Conservation (phyloP, 2,329 filamentous ascomycete species). For the Anthostomella pinea region DNA sequence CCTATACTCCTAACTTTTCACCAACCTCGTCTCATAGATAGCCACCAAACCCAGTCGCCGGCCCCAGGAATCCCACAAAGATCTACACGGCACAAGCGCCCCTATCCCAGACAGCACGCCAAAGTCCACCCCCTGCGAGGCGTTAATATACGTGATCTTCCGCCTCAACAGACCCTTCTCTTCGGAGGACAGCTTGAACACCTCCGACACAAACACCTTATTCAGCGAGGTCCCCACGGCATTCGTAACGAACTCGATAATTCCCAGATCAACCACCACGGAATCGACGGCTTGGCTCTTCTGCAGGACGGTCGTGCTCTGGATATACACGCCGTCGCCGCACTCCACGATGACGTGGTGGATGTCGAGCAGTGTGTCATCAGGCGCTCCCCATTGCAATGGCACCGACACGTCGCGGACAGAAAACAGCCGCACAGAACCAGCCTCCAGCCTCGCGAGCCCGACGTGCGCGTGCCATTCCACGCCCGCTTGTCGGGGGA, state of each 20-base stretch:
- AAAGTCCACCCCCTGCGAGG: conserved; percentile 12
- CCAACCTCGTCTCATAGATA: conserved; percentile 27
- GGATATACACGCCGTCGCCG: conserved; percentile 21
- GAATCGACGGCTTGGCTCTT: conserved; percentile 1
- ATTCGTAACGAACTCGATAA: conserved; percentile 6
- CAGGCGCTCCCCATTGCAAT: neutral
- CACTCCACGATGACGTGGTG: conserved; percentile 25
- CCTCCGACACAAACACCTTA: conserved; percentile 1
- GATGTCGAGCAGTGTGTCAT: conserved; percentile 9
- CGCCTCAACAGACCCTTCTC: conserved; percentile 13
- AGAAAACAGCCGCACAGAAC: conserved; percentile 20
- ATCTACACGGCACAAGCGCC: conserved; percentile 39
- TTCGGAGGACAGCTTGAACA: neutral
- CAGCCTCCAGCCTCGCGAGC: conserved; percentile 37
- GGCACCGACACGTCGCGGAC: neutral
- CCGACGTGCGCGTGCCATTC: conserved; percentile 81
- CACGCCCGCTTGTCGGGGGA: conserved; percentile 71
- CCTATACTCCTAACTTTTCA: no score
- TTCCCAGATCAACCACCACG: no score
- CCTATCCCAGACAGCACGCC: conserved; percentile 13
- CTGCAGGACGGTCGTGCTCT: conserved; percentile 18
- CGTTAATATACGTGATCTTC: conserved; percentile 28
- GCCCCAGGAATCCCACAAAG: conserved; percentile 40
- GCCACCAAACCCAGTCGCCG: conserved; percentile 34
- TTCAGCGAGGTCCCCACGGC: conserved; percentile 10